Base-by-base conservation (phyloP, 768 basidiomycete species). In the Lactarius sanguifluus region DNA sequence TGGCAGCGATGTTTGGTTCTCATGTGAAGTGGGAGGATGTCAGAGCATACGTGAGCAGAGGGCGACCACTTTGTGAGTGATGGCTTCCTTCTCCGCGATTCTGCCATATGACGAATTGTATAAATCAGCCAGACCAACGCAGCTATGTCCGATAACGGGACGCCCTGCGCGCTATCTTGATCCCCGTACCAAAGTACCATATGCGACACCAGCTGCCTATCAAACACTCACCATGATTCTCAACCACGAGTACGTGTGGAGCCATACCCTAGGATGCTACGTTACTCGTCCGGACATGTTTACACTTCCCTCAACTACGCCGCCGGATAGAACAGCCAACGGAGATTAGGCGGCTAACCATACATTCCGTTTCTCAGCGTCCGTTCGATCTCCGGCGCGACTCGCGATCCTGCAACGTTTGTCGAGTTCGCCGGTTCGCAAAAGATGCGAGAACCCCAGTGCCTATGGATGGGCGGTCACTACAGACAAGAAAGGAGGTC, bases 1-100 rank as follows among this genome's bases (percentile, higher is more conserved):
- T 95, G 88, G 72, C 81, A 8, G 87, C 92, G 1, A 81, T 96
- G 79, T 93, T 98, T 71, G 94, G 96, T 2, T 81, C 90, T 59
- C 89, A 96, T 70, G 88, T 89, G 10, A 82, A 88, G 57, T 98
- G 91, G 91, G 86, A 90, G 59, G 83, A 87, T 34, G 65, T 91
- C 25, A 85, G 81, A 66, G 88, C 88, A 7, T 91, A 84, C 70
- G 79, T 80, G 2, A 81, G 84, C 28, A 90, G 87, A 75, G 80
- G 80, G n/a, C 79, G 91, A 15, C 91, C 90, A 1, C 60, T 86
- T 52, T 75, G 90, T 91, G 71, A 62, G 83, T 73, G 43, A 63
- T 71, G 70, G 59, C 30, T 71, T 65, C 61, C 28, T 50, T 64
- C 18, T 30, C 50, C 60, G 52, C 36, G 34, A 52, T 59, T 38